Base-by-base conservation (phyloP, 768 basidiomycete genomes). In the Tricholoma sp. region DNA sequence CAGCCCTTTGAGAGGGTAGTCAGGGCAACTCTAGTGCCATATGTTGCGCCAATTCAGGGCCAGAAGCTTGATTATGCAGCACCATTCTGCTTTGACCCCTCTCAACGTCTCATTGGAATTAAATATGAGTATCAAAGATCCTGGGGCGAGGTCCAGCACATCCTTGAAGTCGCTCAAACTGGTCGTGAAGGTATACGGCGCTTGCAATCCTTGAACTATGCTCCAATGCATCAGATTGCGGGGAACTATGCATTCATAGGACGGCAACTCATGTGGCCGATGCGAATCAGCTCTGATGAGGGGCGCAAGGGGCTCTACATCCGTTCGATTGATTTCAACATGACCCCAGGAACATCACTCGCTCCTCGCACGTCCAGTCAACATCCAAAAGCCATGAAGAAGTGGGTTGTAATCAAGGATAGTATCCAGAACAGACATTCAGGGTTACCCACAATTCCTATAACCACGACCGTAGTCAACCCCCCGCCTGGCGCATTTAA, bases 61-160 rank as follows among this genome's bases (percentile, higher is more conserved):
- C 27, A 37, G 24, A 39, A 41, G 3, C 16, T 37, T 29, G 32
- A 32, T 16, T 4, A 19, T 21, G 31, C 22, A 21, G 50, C 46
- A 3, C 43, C 43, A 22, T 49, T 53, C 18, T 35, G 31, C 22
- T 41, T 47, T n/a, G 51, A 57, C 39, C 55, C 58, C 27, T 47
- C 56, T 27, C 14, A 57, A 18, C 35, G 55, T 22, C 55, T 59
- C 16, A 47, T 59, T 21, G 58, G 58, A 10, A 41, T 59, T 24
- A 19, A 35, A 14, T 56, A 52, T 19, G 43, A 59, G 19, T 59
- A 45, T 19, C 16, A n/a, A 14, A n/a, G 29, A 14, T 22, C 45
- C 14, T 32, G 45, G 11, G 34, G 46, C 22, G 27, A 39, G 34
- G 18, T 31, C 22, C 3, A 52, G n/a, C 51, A 41, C 51, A 16